phyloP scores from a whole-genome alignment of 1,284 basidiomycete species.

The Boletus calvinii region DNA sequence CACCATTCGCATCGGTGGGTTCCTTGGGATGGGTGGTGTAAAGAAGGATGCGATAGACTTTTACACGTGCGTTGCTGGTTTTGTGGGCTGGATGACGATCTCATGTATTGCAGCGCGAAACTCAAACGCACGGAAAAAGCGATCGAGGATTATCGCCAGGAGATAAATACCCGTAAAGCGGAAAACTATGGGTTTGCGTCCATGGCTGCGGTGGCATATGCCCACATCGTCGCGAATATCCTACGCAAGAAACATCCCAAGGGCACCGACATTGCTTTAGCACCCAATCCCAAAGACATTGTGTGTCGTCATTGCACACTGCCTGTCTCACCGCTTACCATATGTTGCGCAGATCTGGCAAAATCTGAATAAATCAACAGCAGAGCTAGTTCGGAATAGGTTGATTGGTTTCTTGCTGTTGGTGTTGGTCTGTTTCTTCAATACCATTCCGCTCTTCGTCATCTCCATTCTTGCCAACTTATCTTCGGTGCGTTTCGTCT shows the following conservation, averaged over 20 bases:
- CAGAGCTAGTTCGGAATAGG: conserved; percentile 64
- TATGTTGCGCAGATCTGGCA: conserved; percentile 66
- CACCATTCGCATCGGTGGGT: conserved; percentile 63
- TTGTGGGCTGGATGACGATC: conserved; percentile 7
- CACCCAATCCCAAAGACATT: conserved; percentile 85
- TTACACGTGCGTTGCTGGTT: conserved; percentile 47
- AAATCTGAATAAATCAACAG: conserved; percentile 77
- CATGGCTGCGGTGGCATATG: conserved; percentile 90
- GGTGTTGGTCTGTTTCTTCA: conserved; percentile 79
- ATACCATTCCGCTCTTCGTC: conserved; percentile 84
- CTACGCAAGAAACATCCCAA: conserved; percentile 68
- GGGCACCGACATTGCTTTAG: conserved; percentile 67
- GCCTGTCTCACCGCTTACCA: not conserved
- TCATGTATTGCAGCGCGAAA: conserved; percentile 49
- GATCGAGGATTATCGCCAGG: conserved; percentile 75
- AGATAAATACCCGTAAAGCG: conserved; percentile 74
- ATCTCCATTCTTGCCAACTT: conserved; percentile 84
- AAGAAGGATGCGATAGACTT: conserved; percentile 76
- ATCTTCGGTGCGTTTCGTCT: conserved; percentile 52
- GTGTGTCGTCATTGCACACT: conserved; percentile 43
- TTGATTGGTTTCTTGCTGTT: conserved; percentile 77
- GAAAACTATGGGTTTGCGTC: conserved; percentile 94
- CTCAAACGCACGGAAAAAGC: conserved; percentile 74
- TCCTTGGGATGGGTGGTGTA: conserved; percentile 65
- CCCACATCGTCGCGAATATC: conserved; percentile 78